phyloP scores from a whole-genome alignment of 2,329 filamentous ascomycete species.

The Acrocalymma vagum region DNA sequence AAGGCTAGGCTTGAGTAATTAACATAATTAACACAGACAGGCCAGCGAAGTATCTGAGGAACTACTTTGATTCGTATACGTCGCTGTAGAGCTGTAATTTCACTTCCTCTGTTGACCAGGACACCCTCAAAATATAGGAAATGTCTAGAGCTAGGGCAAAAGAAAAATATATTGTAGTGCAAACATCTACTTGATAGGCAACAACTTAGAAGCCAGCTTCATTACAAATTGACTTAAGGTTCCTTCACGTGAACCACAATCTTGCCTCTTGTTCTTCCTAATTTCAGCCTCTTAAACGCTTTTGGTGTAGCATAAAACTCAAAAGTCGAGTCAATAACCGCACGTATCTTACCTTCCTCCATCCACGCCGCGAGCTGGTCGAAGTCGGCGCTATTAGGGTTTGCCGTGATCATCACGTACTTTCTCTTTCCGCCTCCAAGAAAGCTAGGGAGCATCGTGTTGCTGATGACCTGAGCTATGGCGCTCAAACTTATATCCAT shows the following conservation, averaged over 20 bases:
- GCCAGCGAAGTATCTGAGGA: no score
- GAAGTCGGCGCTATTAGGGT: constrained; percentile 56
- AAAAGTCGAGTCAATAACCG: constrained; percentile 64
- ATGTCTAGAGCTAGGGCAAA: no score
- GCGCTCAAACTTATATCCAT: constrained; percentile 21
- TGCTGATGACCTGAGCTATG: constrained; percentile 41
- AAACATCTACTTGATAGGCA: no score
- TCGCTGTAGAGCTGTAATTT: no score
- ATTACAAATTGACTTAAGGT: no score
- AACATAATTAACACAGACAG: no score
- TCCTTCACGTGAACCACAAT: constrained; percentile 57
- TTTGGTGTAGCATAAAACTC: constrained; percentile 64
- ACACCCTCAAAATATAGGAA: no score
- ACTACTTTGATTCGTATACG: no score
- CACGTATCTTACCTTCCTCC: constrained; percentile 65
- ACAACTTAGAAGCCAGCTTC: no score
- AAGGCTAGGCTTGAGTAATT: no score
- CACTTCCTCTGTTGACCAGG: no score
- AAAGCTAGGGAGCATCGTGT: constrained; percentile 54
- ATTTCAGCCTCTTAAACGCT: constrained; percentile 67
- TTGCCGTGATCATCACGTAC: constrained; percentile 49
- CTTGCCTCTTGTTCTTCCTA: constrained; percentile 66
- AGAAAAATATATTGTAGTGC: no score
- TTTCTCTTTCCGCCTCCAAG: constrained; percentile 61
- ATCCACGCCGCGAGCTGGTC: constrained; percentile 63